Evolutionary conservation across 2,329 filamentous ascomycete genomes (phyloP).

Genomic region (Graphium sp.): DNA sequence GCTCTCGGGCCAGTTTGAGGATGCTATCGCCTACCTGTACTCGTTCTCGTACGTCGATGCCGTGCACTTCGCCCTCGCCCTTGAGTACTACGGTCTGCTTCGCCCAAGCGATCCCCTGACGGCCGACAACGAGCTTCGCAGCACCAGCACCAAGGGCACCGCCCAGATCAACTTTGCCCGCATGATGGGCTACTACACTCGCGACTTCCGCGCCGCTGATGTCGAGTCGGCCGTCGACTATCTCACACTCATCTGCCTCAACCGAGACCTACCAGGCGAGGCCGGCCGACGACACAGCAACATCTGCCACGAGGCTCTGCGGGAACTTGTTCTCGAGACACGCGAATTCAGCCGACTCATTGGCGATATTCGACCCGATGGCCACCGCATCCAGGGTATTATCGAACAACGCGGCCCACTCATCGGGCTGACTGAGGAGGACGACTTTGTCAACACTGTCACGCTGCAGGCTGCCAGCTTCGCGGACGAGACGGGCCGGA

Average conservation of each 20-base stretch:
- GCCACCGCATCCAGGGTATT: constrained; percentile 66
- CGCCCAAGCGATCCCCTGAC: constrained; percentile 69
- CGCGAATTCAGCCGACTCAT: constrained; percentile 88
- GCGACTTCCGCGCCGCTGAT: constrained; percentile 84
- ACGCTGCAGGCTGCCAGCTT: constrained; percentile 83
- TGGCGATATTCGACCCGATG: constrained; percentile 78
- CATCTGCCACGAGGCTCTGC: constrained; percentile 81
- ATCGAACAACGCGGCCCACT: constrained; percentile 74
- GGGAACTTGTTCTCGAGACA: constrained; percentile 90
- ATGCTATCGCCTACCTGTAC: constrained; percentile 82
- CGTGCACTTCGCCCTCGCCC: constrained; percentile 81
- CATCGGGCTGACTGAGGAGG: constrained; percentile 63
- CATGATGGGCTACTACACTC: constrained; percentile 88
- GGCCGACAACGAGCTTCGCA: constrained; percentile 53
- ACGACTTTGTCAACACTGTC: constrained; percentile 80
- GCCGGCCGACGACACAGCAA: constrained; percentile 60
- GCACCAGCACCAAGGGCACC: constrained; percentile 47
- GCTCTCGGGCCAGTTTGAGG: constrained; percentile 83
- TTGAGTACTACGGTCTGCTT: constrained; percentile 79
- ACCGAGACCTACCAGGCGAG: constrained; percentile 62
- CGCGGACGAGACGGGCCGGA: constrained; percentile 86
- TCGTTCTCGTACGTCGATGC: constrained; percentile 83
- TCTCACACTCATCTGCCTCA: constrained; percentile 78
- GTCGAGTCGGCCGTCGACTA: constrained; percentile 88
- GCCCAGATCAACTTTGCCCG: constrained; percentile 88